These are phyloP conservation scores for Candida xyloterini DNA, from an alignment of 805 yeast species.

Conservation along the genomic window DNA sequence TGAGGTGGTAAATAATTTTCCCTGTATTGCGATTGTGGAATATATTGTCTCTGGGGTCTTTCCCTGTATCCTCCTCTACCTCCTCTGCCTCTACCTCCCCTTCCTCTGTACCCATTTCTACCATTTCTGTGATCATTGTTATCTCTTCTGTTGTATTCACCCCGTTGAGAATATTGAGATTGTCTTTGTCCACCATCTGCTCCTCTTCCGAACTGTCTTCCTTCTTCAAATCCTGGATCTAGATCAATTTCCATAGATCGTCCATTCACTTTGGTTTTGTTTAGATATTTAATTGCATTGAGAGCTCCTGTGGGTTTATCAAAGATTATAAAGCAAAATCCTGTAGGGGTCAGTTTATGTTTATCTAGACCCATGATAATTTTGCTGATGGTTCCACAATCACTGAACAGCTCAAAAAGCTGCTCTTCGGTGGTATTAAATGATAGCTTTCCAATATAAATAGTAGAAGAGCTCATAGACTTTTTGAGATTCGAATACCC, in stretches of 20 bases:
- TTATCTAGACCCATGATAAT: constrained; percentile 95
- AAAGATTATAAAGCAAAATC: constrained; percentile 90
- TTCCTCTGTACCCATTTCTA: constrained; percentile 17
- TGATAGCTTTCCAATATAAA: constrained; percentile 88
- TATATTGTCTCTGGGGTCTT: constrained; percentile 14
- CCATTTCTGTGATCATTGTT: constrained; percentile 16
- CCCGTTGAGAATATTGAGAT: constrained; percentile 18
- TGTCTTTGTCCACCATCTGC: constrained; percentile 81
- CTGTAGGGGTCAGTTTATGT: constrained; percentile 89
- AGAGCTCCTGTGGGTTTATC: constrained; percentile 66
- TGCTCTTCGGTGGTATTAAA: constrained; percentile 95
- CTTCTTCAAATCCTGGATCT: constrained; percentile 95
- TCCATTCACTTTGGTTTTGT: constrained; percentile 82
- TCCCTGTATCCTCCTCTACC: constrained; percentile 24
- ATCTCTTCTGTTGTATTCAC: background rate
- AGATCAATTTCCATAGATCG: constrained; percentile 79
- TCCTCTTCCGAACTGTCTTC: constrained; percentile 95
- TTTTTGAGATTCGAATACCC: constrained; percentile 63
- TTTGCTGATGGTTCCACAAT: constrained; percentile 73
- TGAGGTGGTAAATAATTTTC: constrained; percentile 13
- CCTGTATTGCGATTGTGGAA: constrained; percentile 8
- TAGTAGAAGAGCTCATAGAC: constrained; percentile 66
- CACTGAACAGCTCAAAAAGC: constrained; percentile 78
- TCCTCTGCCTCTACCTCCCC: constrained; percentile 11
- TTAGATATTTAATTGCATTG: constrained; percentile 77